These are phyloP conservation scores for Phialophora expanda DNA, from an alignment of 2,329 filamentous ascomycete genomes.

Conservation along the genomic window DNA sequence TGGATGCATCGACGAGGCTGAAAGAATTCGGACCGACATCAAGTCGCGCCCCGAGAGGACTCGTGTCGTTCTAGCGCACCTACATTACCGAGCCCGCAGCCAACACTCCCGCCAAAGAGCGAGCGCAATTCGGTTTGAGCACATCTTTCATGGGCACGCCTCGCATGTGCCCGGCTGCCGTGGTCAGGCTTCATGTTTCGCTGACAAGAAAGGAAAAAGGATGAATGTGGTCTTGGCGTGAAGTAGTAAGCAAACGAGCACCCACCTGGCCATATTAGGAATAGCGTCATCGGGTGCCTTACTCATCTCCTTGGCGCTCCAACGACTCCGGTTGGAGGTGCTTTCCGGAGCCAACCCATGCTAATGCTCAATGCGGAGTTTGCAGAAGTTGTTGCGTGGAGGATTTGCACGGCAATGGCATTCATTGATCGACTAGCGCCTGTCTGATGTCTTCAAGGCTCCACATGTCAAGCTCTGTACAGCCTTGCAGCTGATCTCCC, in stretches of 20 bases:
- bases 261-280: background rate
- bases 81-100: background rate
- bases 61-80: background rate
- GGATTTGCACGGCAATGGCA: background rate
- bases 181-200: background rate
- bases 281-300: background rate
- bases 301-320: background rate
- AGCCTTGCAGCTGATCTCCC: background rate
- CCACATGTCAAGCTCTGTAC: background rate
- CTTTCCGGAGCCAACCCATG: background rate
- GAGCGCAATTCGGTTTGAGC: background rate
- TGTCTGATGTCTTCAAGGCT: background rate
- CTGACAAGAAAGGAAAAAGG: background rate
- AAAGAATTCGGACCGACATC: background rate
- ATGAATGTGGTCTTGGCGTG: constrained; percentile 1
- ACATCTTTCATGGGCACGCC: background rate
- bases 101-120: background rate
- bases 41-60: too few species aligned
- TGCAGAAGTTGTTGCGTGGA: background rate
- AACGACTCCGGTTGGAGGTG: background rate
- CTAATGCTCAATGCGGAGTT: constrained; percentile 2
- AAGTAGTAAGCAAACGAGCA: constrained; percentile 7
- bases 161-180: background rate
- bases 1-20: constrained; percentile 19
- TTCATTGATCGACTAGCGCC: background rate